Base-by-base conservation (phyloP, 2,329 filamentous ascomycete species). In the Claviceps humidiphila region DNA sequence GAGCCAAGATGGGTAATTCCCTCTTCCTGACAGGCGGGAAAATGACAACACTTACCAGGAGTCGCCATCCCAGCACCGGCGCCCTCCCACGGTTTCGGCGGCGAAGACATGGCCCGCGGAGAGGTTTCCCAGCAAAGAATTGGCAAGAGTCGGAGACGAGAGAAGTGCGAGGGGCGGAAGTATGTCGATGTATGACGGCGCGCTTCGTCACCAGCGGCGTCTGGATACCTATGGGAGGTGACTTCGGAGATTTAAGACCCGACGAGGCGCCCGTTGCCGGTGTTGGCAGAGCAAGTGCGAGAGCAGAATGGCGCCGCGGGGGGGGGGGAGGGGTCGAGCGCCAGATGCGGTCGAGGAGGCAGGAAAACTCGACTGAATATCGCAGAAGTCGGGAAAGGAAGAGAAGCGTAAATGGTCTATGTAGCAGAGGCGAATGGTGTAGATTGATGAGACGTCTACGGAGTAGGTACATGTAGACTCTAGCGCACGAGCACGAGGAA, bases 1-100 rank as follows among this genome's bases (percentile, higher is more conserved):
- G 48, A 49, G 22, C 22, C 37, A 43, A 39, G 26, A 22, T 41
- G n/a, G 7, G 7, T 9, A 9, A 41, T 4, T 17, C 7, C 6
- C 8, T 9, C 16, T n/a, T 43, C 46, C 51, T 43, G 49, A 16
- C 14, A 24, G 53, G 30, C 30, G 30, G 30, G 9, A 34, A 11
- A 39, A 50, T 34, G 22, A 49, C 13, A 55, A 71, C 13, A 26
- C 74, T 62, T 71, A 82, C 78, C 68, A 3, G 54, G 63, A 74
- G 64, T 64, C 63, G 57, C 47, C 58, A 72, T 64, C 59, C 74
- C 74, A 56, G 80, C 78, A 69, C 84, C 85, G 58, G 84, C 78
- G 68, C 85, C 81, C 73, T 98, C 93, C 93, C 93, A 98, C 47
- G 93, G 93, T 72, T 98, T 98, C 52, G 93, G 93, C 65, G 93